Base-by-base conservation (phyloP, 2,329 filamentous ascomycete species). In the Biscogniauxia sp. region DNA sequence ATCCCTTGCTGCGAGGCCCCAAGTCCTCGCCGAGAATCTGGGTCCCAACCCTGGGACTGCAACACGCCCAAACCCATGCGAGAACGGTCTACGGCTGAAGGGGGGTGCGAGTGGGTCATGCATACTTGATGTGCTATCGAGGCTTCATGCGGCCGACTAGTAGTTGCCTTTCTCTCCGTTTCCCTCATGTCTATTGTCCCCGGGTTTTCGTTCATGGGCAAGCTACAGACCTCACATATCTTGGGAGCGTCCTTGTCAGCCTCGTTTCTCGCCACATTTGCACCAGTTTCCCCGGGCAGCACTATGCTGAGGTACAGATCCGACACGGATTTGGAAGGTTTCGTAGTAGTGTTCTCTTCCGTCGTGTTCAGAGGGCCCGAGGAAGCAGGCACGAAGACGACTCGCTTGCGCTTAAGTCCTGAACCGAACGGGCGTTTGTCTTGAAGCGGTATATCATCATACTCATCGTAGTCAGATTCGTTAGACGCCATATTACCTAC, bases 1-100 rank as follows among this genome's bases (percentile, higher is more conserved):
- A 92, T 88, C 2, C 93, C 93, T 66, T 90, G 85, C 0, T 90
- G 88, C 1, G 78, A 76, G 9, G 83, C 83, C 0, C 93, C 93
- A 0, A 97, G 80, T 0, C 93, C 93, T 17, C 78, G 75, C 2
- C 92, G 80, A 26, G 85, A 80, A 74, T 93, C 90, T 0, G 90
- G 88, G 67, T 93, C 88, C 86, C 89, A 93, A 26, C 90, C 90
- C 61, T 89, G 83, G 0, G 84, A 80, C 56, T 85, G 79, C 32
- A 93, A 81, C 26, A 89, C 84, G 5, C 83, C 78, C 6, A 93
- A 77, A 0, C 90, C 90, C 80, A 91, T 90, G 53, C 89, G 82
- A 4, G 80, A 83, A 37, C 90, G 83, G 73, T 92, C 88, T 20
- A 93, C 77, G 15, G 88, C 82, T 0, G 89, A 92, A 0, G 90